phyloP scores from a whole-genome alignment of 2,329 filamentous ascomycete species.

The Clarireedia sp. region DNA sequence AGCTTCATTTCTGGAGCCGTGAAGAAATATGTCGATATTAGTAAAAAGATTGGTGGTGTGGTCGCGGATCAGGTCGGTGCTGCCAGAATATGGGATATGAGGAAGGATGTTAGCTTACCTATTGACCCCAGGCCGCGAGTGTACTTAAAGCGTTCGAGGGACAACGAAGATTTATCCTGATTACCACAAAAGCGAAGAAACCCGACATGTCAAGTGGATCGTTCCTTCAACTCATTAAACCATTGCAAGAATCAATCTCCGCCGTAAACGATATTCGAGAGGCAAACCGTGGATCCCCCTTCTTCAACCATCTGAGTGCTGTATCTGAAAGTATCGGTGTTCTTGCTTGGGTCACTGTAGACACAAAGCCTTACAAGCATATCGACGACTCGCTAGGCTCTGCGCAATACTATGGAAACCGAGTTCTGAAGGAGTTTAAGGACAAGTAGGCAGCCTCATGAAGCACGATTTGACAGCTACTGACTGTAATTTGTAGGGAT shows the following conservation, averaged over 20 bases:
- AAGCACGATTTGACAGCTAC: neutral
- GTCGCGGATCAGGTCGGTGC: conserved; percentile 68
- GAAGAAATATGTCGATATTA: conserved; percentile 68
- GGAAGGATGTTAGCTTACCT: too few relatives aligned
- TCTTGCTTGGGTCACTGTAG: conserved; percentile 82
- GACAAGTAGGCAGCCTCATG: conserved; percentile 49
- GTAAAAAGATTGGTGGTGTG: conserved; percentile 67
- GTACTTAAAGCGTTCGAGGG: conserved; percentile 65
- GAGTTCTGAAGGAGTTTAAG: conserved; percentile 85
- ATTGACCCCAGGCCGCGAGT: conserved; percentile 37
- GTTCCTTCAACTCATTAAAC: conserved; percentile 73
- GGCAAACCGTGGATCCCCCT: conserved; percentile 63
- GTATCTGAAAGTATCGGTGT: conserved; percentile 86
- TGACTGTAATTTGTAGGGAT: conserved; percentile 46
- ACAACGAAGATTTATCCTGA: conserved; percentile 79
- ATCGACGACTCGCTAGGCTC: conserved; percentile 76
- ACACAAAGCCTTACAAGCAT: conserved; percentile 75
- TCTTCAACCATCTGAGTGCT: conserved; percentile 76
- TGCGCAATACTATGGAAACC: conserved; percentile 90
- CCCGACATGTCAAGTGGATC: conserved; percentile 59
- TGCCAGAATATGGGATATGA: neutral
- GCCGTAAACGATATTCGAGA: conserved; percentile 76
- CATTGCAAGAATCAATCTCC: conserved; percentile 75
- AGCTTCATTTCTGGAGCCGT: conserved; percentile 66
- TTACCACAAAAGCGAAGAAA: conserved; percentile 87